Conservation (phyloP, 805 yeast genomes). For the Saccharomycopsis olivae region DNA sequence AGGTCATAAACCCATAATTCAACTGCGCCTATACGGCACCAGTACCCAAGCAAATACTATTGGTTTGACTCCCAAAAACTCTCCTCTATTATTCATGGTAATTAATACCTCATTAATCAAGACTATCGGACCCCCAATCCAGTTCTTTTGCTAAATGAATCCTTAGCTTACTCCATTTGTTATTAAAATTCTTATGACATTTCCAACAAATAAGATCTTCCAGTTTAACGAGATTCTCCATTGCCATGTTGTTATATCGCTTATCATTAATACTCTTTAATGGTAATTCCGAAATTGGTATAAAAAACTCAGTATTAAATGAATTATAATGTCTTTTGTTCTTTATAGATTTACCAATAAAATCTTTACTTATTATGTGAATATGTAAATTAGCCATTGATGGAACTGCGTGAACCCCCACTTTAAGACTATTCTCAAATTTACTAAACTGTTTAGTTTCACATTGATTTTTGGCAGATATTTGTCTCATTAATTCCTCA, state of each 20-base stretch:
- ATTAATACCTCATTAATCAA: no score
- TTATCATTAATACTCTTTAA: constrained; percentile 28
- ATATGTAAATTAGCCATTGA: constrained; percentile 61
- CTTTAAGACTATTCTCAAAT: constrained; percentile 19
- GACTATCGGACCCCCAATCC: no score
- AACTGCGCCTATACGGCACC: no score
- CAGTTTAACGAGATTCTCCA: background rate
- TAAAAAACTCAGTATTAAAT: constrained; percentile 56
- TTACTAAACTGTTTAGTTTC: background rate
- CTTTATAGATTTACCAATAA: constrained; percentile 43
- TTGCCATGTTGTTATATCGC: background rate
- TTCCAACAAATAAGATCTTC: constrained; percentile 27
- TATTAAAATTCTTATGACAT: constrained; percentile 31
- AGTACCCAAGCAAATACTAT: no score
- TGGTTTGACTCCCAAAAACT: no score
- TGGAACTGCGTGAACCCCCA: constrained; percentile 65
- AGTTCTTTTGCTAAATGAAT: no score
- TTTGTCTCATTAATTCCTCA: background rate
- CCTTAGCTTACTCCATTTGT: no score
- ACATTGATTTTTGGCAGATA: background rate
- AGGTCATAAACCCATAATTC: no score
- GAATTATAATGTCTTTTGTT: constrained; percentile 60
- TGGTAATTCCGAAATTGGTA: constrained; percentile 41
- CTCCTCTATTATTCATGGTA: no score
- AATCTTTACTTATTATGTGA: constrained; percentile 62